phyloP scores from a whole-genome alignment of 1,284 basidiomycete genomes.

The Heliocybe sulcata region DNA sequence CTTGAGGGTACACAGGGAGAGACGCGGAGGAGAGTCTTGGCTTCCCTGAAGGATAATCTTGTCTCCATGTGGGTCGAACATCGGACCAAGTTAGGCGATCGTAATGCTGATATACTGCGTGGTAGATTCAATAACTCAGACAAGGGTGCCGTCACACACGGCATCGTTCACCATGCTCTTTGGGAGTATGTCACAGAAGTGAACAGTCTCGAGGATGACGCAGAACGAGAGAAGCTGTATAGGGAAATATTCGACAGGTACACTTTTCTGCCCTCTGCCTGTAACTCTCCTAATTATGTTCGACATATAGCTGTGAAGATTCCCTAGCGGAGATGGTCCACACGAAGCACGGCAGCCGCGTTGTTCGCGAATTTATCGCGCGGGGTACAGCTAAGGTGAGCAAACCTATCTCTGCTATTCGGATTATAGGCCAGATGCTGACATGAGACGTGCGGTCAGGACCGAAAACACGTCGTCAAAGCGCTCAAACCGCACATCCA shows the following conservation, averaged over 20 bases:
- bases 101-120: neutral
- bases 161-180: slow-evolving; percentile 76
- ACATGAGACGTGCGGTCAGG: slow-evolving; percentile 38
- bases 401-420: slow-evolving; percentile 4
- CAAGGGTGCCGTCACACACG: slow-evolving; percentile 80
- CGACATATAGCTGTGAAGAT: slow-evolving; percentile 63
- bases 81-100: neutral
- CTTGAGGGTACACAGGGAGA: slow-evolving; percentile 60
- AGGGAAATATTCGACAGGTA: slow-evolving; percentile 65
- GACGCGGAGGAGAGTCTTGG: slow-evolving; percentile 57
- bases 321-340: slow-evolving; percentile 86
- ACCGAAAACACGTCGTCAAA: slow-evolving; percentile 86
- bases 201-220: slow-evolving; percentile 41
- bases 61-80: slow-evolving; percentile 56
- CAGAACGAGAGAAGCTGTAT: slow-evolving; percentile 54
- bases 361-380: slow-evolving; percentile 76
- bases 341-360: slow-evolving; percentile 84
- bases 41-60: slow-evolving; percentile 66
- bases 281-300: neutral
- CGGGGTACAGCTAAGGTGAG: slow-evolving; percentile 72
- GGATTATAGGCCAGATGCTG: too few relatives aligned
- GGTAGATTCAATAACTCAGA: slow-evolving; percentile 82
- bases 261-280: slow-evolving; percentile 6
- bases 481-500: slow-evolving; percentile 80
- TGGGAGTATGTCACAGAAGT: slow-evolving; percentile 71